Evolutionary conservation across 2,329 filamentous ascomycete species (phyloP), one percentile per base, ranked within the genome.

Genomic region (Raffaelea arxii): DNA sequence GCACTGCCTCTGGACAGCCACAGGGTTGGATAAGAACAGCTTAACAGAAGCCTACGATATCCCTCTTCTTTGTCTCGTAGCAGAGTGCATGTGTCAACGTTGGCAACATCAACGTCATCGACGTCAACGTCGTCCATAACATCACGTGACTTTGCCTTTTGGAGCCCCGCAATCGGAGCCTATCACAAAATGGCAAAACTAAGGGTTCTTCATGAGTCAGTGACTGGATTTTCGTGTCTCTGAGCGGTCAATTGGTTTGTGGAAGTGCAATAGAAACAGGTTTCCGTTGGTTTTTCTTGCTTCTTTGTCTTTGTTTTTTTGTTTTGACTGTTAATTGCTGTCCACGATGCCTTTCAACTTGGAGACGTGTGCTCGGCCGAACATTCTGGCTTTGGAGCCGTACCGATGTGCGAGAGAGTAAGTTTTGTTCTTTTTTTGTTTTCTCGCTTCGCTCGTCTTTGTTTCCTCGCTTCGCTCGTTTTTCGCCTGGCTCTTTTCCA

Each of bases 381-480:
- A 90, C 63, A 89, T 91, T 50, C 67, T 90, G 53, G 73, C 81
- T 52, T 70, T 91, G 41, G 74, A 88, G 58, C 86, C 86, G 35
- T 91, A 91, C 60, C 80, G 86, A 48, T 91, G 86, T 62, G 86
- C 86, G 24, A 69, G 86, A 75, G 86, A 91, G 85, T 88, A 69
- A 66, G 81, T 66, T n/a, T 27, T 46, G 49, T 10, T 2, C n/a
- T 27, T 51, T 46, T 25, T 46, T 39, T 24, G 11, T 44, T 10
- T n/a, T 35, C 14, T 19, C 9, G 19, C 21, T 37, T 21, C 25
- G 37, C 22, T 23, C 5, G 22, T 44, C 44, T 35, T n/a, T n/a
- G n/a, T 27, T 44, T 25, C 18, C 18, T 35, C 21, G 27, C 41
- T 27, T 40, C 41, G 36, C 35, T 47, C 54, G 54, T 64, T 55